Base-by-base conservation (phyloP, 345 rosid species). In the Cardamine occulta region DNA sequence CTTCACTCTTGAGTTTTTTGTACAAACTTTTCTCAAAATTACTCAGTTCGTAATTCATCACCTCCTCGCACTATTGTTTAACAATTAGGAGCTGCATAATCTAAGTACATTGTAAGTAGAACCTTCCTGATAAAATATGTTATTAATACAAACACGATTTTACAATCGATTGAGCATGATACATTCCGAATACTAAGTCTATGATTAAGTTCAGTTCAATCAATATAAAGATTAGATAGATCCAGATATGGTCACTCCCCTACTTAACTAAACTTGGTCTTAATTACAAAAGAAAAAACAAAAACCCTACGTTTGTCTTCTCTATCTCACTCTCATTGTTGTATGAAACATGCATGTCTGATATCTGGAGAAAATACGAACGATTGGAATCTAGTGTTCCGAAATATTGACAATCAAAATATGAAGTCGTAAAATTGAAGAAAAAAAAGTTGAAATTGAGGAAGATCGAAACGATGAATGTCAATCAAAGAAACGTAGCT, bases 1-100 rank as follows among this genome's bases (percentile, higher is more conserved):
- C 84, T 66, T 98, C 98, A 66, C 80, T 87, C 88, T 88, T 88
- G 73, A 95, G 85, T 64, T 87, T 87, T 67, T 85, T 80, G 77
- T 92, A 92, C n/a, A 76, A 69, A 74, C 75, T 71, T 12, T 82
- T 88, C 63, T 81, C 84, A 35, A 78, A 84, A 68, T 83, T 85
- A 0, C 69, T 81, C 81, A 89, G 51, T 48, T 81, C 23, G 62
- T 39, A n/a, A 54, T 17, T 48, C 76, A 48, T 64, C 66, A 39
- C 53, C 52, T 1, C 29, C 66, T 63, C 26, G 4, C 58, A 56
- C 31, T 71, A 26, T 9, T 35, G 52, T 4, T 35, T 48, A 6
- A 39, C 72, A 77, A 47, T 54, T 9, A 64, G 39, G 7, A 24
- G 31, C 75, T 63, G 66, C 59, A 45, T 2, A 34, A 54, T 47